Evolutionary conservation across 306 rosid species (phyloP), one percentile per base, ranked within the genome.

Genomic region (Malus orientalis): DNA sequence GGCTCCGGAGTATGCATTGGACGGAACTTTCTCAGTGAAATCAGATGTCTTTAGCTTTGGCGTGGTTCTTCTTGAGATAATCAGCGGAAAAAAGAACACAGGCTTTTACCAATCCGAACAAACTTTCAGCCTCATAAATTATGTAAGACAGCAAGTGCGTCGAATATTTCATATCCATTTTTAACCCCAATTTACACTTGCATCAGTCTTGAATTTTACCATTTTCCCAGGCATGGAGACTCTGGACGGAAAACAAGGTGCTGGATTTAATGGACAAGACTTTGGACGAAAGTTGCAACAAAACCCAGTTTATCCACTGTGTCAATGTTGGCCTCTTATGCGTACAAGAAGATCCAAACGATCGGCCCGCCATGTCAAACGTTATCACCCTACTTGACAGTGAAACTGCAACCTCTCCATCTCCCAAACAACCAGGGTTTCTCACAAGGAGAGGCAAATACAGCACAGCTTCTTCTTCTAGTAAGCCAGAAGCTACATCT

Each of bases 31-130:
- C 69, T 90, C 91, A 1, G 59, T 76, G 8, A 90, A 90, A 55
- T 86, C 86, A 0, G 92, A 88, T 14, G 87, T 83, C 10, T 88
- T 83, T 69, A 86, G 96, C 57, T 90, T 86, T 27, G 92, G 96
- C 0, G 86, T 88, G 20, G 86, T 90, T 8, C 30, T 90, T 1
- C 75, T 90, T 10, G 91, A 88, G 79, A 81, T 90, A 67, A 66
- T 90, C 1, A 80, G 92, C 0, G 91, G 89, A 12, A 90, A 76
- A 80, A 80, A 27, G 83, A 86, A 86, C 69, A 80, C 88, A 0
- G 85, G 88, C 65, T 85, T 86, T 47, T 79, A 70, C 57, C 78
- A 83, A 10, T 81, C 79, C 10, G 63, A 83, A 8, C 66, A 74
- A 70, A 74, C 67, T 47, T 44, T 84, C 45, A 90, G 82, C 69